These are phyloP conservation scores for Fusarium newnesense DNA, from an alignment of 2,329 filamentous ascomycete species.

Conservation along the genomic window DNA sequence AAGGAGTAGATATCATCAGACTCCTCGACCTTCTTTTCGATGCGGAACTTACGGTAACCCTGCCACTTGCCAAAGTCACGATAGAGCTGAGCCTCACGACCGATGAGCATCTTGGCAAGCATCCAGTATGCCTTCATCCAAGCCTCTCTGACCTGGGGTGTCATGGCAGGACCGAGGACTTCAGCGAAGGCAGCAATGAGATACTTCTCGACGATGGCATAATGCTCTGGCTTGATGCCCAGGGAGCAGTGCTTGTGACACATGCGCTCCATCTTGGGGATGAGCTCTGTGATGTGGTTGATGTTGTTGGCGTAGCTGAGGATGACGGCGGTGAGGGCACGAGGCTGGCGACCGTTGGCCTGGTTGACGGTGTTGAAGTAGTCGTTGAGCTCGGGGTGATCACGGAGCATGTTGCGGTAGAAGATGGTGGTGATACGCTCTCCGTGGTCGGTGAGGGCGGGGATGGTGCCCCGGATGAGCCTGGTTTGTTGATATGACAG, in stretches of 20 bases:
- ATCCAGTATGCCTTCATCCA: slow-evolving; percentile 80
- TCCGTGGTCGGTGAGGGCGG: slow-evolving; percentile 74
- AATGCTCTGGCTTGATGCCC: slow-evolving; percentile 74
- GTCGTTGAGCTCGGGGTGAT: slow-evolving; percentile 73
- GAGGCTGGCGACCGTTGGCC: slow-evolving; percentile 50
- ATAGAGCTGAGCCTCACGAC: slow-evolving; percentile 72
- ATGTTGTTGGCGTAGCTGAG: slow-evolving; percentile 79
- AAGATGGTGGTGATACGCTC: slow-evolving; percentile 75
- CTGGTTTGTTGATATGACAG: slow-evolving; percentile 66
- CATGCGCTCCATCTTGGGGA: slow-evolving; percentile 64
- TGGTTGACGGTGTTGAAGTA: slow-evolving; percentile 70
- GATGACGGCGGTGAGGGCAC: slow-evolving; percentile 57
- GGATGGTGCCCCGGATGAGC: slow-evolving; percentile 76
- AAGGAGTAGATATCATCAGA: slow-evolving; percentile 76
- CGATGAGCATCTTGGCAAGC: slow-evolving; percentile 77
- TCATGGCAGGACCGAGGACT: slow-evolving; percentile 73
- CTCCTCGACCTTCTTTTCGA: slow-evolving; percentile 73
- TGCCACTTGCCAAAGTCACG: slow-evolving; percentile 69
- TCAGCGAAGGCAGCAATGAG: slow-evolving; percentile 74
- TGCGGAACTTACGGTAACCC: slow-evolving; percentile 74
- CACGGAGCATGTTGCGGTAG: slow-evolving; percentile 74
- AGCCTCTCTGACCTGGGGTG: slow-evolving; percentile 70
- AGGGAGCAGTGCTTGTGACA: slow-evolving; percentile 81
- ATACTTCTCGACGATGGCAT: slow-evolving; percentile 75
- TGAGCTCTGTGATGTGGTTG: slow-evolving; percentile 67